A percentile compares a stretch with the other conserved stretches of the same genome.
These are phyloP conservation scores for Pythium pyrilobum DNA, from an alignment of 352 stramenopile species.

Conservation along the genomic window DNA sequence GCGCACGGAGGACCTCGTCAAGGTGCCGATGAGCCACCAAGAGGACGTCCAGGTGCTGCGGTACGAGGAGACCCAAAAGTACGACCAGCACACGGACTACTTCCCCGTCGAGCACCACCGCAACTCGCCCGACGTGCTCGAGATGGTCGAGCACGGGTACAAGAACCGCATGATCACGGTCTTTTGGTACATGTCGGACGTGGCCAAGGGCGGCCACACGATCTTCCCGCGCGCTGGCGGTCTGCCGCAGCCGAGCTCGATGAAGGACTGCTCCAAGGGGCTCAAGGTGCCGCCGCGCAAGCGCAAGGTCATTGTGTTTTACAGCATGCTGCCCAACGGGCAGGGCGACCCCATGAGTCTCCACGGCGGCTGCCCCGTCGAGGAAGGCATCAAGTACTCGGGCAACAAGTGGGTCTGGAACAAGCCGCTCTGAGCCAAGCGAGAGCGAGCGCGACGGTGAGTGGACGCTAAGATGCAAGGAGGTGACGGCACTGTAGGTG, in stretches of 20 bases:
- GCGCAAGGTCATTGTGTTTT: slow-evolving; percentile 76
- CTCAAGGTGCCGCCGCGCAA: slow-evolving; percentile 62
- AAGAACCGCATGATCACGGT: slow-evolving; percentile 86
- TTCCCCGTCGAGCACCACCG: slow-evolving; percentile 41
- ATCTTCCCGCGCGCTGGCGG: slow-evolving; percentile 63
- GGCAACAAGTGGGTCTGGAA: slow-evolving; percentile 87
- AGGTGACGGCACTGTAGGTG: no score
- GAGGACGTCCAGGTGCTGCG: slow-evolving; percentile 72
- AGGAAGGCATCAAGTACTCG: slow-evolving; percentile 70
- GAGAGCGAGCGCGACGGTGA: background rate
- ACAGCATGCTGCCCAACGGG: slow-evolving; percentile 73
- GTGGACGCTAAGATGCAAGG: no score
- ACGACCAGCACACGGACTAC: slow-evolving; percentile 76
- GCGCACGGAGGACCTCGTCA: slow-evolving; percentile 58
- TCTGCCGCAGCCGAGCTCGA: slow-evolving; percentile 30
- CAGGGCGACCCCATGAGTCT: slow-evolving; percentile 57
- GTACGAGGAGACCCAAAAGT: slow-evolving; percentile 74
- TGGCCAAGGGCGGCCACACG: slow-evolving; percentile 60
- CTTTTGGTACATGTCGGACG: slow-evolving; percentile 86
- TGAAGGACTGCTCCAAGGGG: slow-evolving; percentile 57
- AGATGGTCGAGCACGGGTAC: slow-evolving; percentile 57
- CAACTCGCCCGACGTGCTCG: slow-evolving; percentile 44
- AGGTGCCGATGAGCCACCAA: slow-evolving; percentile 57
- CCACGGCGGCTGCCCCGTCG: slow-evolving; percentile 61
- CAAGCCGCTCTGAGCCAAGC: slow-evolving; percentile 30